Base-by-base conservation (phyloP, 1,284 basidiomycete species). In the Ustilago shanxiensis region DNA sequence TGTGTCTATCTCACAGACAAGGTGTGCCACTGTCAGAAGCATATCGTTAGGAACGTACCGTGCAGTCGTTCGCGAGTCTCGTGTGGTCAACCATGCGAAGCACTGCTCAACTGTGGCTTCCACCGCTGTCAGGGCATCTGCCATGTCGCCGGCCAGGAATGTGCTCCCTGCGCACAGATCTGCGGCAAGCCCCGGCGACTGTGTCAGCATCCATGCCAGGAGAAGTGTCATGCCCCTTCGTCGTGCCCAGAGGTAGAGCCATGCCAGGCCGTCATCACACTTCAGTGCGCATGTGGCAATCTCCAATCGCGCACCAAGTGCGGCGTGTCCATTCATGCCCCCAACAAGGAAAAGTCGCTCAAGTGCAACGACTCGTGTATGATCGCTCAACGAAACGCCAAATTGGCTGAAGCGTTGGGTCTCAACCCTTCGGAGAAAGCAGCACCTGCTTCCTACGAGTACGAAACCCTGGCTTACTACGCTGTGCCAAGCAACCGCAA, bases 311-410 rank as follows among this genome's bases (percentile, higher is more conserved):
- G 76, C 28, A 60, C 72, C 47, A 76, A 79, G 26, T 82, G 80
- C 45, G 79, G 79, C 52, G 76, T 77, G 11, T 78, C 77, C 37
- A 72, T 80, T 29, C 68, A 72, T 28, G 58, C 62, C 4, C 73
- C 69, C 20, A 76, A 64, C 67, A 75, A 71, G 55, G 77, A 76
- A 31, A 75, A 78, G 54, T 63, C 66, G 45, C 79, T 85, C 47
- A 79, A 77, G 64, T 85, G 84, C 76, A 85, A 73, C 52, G 82
- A 83, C 53, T 74, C 75, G 18, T 86, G 84, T 65, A 62, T 74
- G 29, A 66, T 84, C 11, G 84, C 84, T 6, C 80, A 82, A 68
- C 77, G 84, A n/a, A 86, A 86, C 52, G 81, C 83, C 14, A 79
- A 77, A 61, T 66, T 86, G 7, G 83, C 84, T 29, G 81, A 83